Percentiles rank a stretch among this genome's conserved stretches.
These are phyloP conservation scores for Termitomyces sp. DNA, from an alignment of 768 basidiomycete genomes.

Conservation along the genomic window DNA sequence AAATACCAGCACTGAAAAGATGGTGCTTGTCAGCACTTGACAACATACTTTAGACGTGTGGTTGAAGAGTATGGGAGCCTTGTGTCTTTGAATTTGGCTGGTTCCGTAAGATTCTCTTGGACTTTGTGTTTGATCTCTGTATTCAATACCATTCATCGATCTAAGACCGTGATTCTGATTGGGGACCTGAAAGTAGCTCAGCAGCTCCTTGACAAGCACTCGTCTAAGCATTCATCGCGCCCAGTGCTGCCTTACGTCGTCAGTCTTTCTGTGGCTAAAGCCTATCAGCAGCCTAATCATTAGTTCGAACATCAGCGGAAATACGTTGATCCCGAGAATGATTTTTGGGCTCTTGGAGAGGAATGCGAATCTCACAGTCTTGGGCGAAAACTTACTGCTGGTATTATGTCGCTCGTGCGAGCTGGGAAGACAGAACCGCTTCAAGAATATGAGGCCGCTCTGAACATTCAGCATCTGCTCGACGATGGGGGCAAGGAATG, in stretches of 20 bases:
- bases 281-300: background rate
- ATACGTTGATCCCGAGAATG: background rate
- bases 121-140: background rate
- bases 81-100: background rate
- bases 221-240: background rate
- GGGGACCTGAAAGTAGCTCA: background rate
- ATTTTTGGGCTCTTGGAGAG: background rate
- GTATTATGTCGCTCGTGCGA: background rate
- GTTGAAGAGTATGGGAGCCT: background rate
- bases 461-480: background rate
- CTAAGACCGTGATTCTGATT: background rate
- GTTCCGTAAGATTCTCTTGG: background rate
- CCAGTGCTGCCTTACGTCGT: background rate
- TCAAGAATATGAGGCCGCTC: background rate
- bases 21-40: background rate
- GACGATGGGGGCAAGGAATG: background rate
- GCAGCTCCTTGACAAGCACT: background rate
- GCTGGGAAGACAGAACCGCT: background rate
- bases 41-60: background rate
- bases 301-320: background rate
- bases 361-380: too few relatives aligned
- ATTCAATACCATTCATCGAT: background rate
- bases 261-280: background rate
- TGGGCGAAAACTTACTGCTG: too few relatives aligned
- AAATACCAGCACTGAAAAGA: background rate